phyloP scores from a whole-genome alignment of 140 eudicot genomes.

The Oenanthe javanica region DNA sequence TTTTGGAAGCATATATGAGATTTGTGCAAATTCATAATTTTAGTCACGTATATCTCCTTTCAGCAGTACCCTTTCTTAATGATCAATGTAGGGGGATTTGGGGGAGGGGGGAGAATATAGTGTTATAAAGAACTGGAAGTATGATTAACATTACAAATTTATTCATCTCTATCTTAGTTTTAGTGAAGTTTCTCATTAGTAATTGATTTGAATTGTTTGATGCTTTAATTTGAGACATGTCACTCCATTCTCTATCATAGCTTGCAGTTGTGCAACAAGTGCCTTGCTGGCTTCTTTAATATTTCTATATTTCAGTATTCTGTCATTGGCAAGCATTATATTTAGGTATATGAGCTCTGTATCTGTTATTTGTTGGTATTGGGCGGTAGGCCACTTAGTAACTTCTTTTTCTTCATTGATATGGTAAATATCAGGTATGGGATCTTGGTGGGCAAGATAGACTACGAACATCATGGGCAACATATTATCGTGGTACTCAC shows the following conservation, averaged over 20 bases:
- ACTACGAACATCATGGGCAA: conserved; percentile 88
- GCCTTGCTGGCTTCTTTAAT: background rate
- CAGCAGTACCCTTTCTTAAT: background rate
- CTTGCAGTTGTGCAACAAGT: background rate
- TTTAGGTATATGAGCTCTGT: background rate
- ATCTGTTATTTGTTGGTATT: background rate
- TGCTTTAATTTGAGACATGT: background rate
- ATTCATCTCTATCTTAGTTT: background rate
- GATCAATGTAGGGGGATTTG: background rate
- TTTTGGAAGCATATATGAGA: background rate
- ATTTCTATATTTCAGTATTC: background rate
- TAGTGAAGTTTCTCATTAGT: background rate
- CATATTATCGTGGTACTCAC: conserved; percentile 76
- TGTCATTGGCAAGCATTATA: background rate
- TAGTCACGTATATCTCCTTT: background rate
- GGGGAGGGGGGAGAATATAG: background rate
- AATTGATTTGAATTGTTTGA: background rate
- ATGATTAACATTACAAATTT: background rate
- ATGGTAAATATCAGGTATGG: conserved; percentile 57
- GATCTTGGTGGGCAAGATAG: conserved; percentile 96
- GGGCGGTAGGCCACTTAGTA: background rate
- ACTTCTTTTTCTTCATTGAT: background rate
- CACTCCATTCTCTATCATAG: background rate
- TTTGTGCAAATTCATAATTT: background rate
- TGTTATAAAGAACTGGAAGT: background rate